These are phyloP conservation scores for Herpotrichia juniperi DNA, from an alignment of 2,329 filamentous ascomycete genomes.

Conservation along the genomic window DNA sequence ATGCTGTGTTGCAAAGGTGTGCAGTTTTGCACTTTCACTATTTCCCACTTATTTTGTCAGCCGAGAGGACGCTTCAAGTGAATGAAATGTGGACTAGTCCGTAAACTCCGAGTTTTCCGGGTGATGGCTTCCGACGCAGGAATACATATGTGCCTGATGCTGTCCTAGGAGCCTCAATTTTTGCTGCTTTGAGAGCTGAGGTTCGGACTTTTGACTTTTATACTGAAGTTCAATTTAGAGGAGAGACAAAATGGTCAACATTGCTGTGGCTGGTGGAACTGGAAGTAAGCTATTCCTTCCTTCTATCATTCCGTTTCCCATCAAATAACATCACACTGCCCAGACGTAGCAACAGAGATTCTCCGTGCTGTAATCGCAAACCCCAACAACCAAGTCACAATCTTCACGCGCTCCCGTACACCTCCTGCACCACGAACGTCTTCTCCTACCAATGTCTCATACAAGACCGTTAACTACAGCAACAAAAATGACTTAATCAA, in stretches of 20 bases:
- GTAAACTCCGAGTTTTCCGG: not conserved
- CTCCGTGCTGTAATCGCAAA: constrained; percentile 57
- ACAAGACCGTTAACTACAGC: constrained; percentile 54
- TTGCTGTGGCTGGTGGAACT: constrained; percentile 44
- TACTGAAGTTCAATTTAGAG: no score
- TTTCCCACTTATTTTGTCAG: no score
- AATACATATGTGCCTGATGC: no score
- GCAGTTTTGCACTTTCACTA: no score
- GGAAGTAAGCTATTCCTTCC: constrained; percentile 30
- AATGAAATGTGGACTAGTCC: no score
- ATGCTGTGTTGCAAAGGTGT: no score
- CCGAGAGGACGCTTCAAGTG: no score
- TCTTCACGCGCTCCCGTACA: constrained; percentile 58
- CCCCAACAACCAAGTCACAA: constrained; percentile 59
- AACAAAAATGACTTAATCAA: constrained; percentile 46
- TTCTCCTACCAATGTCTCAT: constrained; percentile 45
- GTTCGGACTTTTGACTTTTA: no score
- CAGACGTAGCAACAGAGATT: constrained; percentile 61
- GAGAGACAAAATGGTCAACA: constrained; percentile 37
- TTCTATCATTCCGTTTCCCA: not conserved
- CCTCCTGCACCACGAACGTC: not conserved
- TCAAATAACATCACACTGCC: not conserved
- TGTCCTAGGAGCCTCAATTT: no score
- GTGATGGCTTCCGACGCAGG: not conserved
- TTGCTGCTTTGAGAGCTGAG: no score